Evolutionary conservation across 2,329 filamentous ascomycete genomes (phyloP).

Genomic region (Neoascochyta sp.): DNA sequence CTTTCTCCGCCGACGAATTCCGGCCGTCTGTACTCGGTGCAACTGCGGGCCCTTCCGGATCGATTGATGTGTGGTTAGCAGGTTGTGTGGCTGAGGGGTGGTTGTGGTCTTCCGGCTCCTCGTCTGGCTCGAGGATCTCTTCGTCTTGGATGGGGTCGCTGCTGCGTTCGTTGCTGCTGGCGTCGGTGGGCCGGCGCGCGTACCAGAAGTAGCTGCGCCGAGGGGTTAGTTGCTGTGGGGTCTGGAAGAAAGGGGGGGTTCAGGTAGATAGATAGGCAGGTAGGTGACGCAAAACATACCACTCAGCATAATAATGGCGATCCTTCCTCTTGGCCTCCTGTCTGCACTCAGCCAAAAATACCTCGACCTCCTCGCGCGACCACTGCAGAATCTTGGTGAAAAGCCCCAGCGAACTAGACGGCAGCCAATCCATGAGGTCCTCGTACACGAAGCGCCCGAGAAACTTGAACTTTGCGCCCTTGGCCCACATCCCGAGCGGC

Average conservation of each 20-base stretch:
- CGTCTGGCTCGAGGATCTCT: conserved; percentile 21
- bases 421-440: conserved; percentile 27
- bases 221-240: too few relatives aligned
- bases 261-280: too few relatives aligned
- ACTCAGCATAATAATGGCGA: conserved; percentile 25
- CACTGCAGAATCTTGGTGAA: conserved; percentile 30
- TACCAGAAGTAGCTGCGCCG: conserved; percentile 26
- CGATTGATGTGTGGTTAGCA: too few relatives aligned
- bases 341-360: conserved; percentile 26
- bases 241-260: too few relatives aligned
- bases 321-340: conserved; percentile 24
- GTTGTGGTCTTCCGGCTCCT: too few relatives aligned
- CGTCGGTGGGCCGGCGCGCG: conserved; percentile 17
- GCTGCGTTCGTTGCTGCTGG: not conserved
- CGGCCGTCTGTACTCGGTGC: too few relatives aligned
- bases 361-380: conserved; percentile 26
- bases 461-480: conserved; percentile 27
- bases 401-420: conserved; percentile 21
- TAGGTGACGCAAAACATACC: conserved; percentile 18
- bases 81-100: too few relatives aligned
- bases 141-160: conserved; percentile 19
- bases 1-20: too few relatives aligned
- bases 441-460: conserved; percentile 26
- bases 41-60: too few relatives aligned
- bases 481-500: conserved; percentile 32